A percentile compares a stretch with the other conserved stretches of the same genome.
Evolutionary conservation across 257 asterid genomes (phyloP).

Genomic region (Mitragyna speciosa): DNA sequence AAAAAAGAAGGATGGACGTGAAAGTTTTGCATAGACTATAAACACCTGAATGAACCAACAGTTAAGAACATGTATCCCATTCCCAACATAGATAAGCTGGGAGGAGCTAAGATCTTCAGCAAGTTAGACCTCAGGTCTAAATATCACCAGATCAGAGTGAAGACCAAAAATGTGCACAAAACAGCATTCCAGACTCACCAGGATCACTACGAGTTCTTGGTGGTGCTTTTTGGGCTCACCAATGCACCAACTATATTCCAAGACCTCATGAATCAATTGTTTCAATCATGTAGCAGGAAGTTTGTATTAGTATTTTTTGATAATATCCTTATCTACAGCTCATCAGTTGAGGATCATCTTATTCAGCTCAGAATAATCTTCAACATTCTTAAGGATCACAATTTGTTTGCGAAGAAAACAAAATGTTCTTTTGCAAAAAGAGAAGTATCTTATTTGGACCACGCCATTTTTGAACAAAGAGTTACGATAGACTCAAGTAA

Average conservation of each 20-base stretch:
- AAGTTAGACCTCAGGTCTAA: background rate
- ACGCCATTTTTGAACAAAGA: background rate
- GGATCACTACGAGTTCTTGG: background rate
- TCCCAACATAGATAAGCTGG: no score
- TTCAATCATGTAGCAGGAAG: background rate
- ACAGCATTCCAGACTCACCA: no score
- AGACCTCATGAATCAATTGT: background rate
- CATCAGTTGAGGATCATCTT: background rate
- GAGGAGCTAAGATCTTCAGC: background rate
- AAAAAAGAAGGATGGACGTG: background rate
- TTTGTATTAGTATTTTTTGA: background rate
- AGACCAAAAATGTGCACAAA: no score
- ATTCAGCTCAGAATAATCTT: background rate
- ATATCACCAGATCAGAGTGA: background rate
- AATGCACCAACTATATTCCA: background rate
- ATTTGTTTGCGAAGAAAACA: background rate
- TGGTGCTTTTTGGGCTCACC: background rate
- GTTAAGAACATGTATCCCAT: no score
- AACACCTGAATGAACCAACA: no score
- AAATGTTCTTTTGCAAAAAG: background rate
- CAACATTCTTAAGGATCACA: accelerated
- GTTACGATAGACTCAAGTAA: background rate
- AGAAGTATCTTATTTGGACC: background rate
- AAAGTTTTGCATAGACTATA: no score
- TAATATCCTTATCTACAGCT: background rate